These are phyloP conservation scores for Chaetomium sp. DNA, from an alignment of 2,329 filamentous ascomycete genomes.

Conservation along the genomic window DNA sequence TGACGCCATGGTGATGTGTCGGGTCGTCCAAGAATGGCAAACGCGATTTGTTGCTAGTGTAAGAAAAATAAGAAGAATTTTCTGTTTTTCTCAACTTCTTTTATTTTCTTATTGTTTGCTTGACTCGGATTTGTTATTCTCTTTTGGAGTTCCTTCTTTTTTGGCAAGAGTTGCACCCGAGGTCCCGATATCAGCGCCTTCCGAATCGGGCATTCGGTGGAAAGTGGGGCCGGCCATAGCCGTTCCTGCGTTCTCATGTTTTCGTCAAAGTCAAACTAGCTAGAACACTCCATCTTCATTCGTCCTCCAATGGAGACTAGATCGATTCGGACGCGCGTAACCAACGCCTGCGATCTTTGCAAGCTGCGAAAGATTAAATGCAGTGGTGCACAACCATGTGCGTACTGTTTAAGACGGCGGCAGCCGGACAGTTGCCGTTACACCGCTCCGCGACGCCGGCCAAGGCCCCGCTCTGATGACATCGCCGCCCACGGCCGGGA, in stretches of 20 bases:
- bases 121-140: too few species aligned
- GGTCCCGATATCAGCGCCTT: background rate
- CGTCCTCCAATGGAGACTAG: slow-evolving; percentile 27
- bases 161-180: background rate
- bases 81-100: too few species aligned
- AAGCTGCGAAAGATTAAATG: slow-evolving; percentile 59
- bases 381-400: slow-evolving; percentile 56
- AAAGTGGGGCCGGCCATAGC: slow-evolving; percentile 4
- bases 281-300: background rate
- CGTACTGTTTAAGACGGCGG: slow-evolving; percentile 51
- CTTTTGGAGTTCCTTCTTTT: too few species aligned
- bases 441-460: slow-evolving; percentile 48
- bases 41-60: too few species aligned
- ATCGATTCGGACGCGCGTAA: slow-evolving; percentile 43
- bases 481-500: slow-evolving; percentile 9
- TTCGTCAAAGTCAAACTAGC: background rate
- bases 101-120: too few species aligned
- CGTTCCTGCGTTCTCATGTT: background rate
- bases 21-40: too few species aligned
- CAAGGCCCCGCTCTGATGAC: slow-evolving; percentile 27
- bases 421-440: slow-evolving; percentile 51
- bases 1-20: too few species aligned
- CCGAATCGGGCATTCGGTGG: background rate
- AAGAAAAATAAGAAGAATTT: too few species aligned
- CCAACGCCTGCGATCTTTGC: slow-evolving; percentile 58